Percentiles rank a stretch among this genome's conserved stretches.
Conservation (phyloP, 164 flowering plant genomes). For the Piper longum region DNA sequence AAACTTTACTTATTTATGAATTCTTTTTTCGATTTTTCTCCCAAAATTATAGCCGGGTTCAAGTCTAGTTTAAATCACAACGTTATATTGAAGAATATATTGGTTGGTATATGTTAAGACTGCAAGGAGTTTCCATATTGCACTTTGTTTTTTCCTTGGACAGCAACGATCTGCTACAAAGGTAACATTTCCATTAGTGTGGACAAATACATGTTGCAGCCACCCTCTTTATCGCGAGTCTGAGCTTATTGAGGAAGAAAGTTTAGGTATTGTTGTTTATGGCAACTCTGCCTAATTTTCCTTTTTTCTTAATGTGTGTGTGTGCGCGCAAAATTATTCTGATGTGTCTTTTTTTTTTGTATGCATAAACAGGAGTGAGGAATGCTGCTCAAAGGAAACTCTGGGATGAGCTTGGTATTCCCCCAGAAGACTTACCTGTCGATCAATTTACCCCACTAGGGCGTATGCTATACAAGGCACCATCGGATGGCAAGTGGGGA, state of each 20-base stretch:
- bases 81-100: background rate
- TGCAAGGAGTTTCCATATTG: background rate
- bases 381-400: constrained; percentile 98
- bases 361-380: constrained; percentile 48
- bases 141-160: constrained; percentile 5
- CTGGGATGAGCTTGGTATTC: constrained; percentile 86
- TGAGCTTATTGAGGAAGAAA: constrained; percentile 72
- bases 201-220: constrained; percentile 99
- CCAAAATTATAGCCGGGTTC: background rate
- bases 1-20: background rate
- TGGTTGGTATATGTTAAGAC: background rate
- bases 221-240: constrained; percentile 91
- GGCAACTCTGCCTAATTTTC: background rate
- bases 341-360: background rate
- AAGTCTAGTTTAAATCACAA: too few species aligned
- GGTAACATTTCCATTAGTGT: constrained; percentile 90
- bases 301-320: background rate
- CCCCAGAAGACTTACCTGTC: constrained; percentile 78
- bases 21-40: background rate
- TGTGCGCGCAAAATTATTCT: background rate
- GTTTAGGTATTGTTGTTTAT: constrained; percentile 42
- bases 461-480: constrained; percentile 91
- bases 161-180: constrained; percentile 99
- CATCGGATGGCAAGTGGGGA: constrained; percentile 99
- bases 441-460: constrained; percentile 74